phyloP scores from a whole-genome alignment of 805 yeast species.

The Scheffersomyces lignosus region DNA sequence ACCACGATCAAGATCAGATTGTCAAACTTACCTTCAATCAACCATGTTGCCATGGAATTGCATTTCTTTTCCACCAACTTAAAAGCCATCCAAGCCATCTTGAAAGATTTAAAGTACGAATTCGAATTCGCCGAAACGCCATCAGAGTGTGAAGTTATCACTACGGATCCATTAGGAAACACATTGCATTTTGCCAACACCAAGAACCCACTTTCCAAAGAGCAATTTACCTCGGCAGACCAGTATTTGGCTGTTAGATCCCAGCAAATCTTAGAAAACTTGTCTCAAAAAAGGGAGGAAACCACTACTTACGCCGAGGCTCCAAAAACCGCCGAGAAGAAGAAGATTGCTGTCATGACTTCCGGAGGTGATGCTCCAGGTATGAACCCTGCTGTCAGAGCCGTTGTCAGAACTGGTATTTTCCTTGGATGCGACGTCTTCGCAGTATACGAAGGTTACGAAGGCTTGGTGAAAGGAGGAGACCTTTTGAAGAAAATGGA shows the following conservation, averaged over 20 bases:
- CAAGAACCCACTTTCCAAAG: conserved; percentile 20
- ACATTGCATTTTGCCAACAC: conserved; percentile 23
- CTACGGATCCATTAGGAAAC: conserved; percentile 39
- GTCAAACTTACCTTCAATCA: conserved; percentile 14
- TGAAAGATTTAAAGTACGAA: conserved; percentile 12
- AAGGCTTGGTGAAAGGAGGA: conserved; percentile 71
- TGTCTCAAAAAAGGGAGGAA: conserved; percentile 3
- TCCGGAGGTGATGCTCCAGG: conserved; percentile 86
- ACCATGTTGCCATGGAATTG: conserved; percentile 16
- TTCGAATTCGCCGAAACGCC: not conserved
- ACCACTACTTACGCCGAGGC: not conserved
- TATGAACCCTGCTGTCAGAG: conserved; percentile 75
- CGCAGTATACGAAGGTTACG: conserved; percentile 73
- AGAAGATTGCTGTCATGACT: conserved; percentile 72
- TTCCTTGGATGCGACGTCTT: conserved; percentile 63
- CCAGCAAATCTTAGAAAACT: conserved; percentile 18
- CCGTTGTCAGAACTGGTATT: conserved; percentile 69
- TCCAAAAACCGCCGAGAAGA: conserved; percentile 19
- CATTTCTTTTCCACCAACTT: conserved; percentile 34
- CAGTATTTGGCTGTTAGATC: conserved; percentile 28
- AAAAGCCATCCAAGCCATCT: conserved; percentile 16
- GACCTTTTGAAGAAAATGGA: conserved; percentile 57
- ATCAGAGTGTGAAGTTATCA: conserved; percentile 4
- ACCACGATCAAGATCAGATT: conserved; percentile 38
- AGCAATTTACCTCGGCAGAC: conserved; percentile 20